phyloP scores from a whole-genome alignment of 2,329 filamentous ascomycete genomes.

The Mycogone perniciosa region DNA sequence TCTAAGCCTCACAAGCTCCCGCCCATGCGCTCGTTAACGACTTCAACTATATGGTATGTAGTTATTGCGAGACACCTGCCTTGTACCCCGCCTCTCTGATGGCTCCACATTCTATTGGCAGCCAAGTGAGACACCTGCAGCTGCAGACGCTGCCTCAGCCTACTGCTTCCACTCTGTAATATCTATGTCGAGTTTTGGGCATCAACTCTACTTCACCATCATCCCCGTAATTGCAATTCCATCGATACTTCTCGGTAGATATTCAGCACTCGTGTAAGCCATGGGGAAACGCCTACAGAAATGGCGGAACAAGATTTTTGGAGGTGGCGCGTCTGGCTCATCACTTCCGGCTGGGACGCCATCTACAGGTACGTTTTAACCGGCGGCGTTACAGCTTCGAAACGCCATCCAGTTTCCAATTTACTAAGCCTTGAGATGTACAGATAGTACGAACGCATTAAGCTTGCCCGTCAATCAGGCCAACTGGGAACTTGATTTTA shows the following conservation, averaged over 20 bases:
- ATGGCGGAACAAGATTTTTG: background rate
- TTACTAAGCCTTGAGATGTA: background rate
- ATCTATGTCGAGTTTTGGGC: background rate
- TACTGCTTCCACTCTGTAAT: background rate
- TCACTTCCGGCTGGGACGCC: background rate
- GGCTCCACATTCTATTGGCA: background rate
- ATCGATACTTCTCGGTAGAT: background rate
- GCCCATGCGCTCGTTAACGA: background rate
- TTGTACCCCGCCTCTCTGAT: background rate
- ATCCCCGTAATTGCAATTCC: background rate
- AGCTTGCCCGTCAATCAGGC: background rate
- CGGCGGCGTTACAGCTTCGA: background rate
- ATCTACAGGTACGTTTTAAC: background rate
- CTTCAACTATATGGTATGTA: background rate
- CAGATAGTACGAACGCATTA: background rate
- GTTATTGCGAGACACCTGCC: background rate
- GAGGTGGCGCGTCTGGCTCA: background rate
- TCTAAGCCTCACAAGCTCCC: background rate
- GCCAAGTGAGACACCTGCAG: background rate
- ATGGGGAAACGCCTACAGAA: background rate
- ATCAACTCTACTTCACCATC: slow-evolving; percentile 1
- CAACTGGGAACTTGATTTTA: too few species aligned
- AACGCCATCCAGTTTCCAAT: background rate
- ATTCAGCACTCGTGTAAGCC: background rate
- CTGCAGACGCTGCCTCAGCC: background rate